Conservation (phyloP, 768 basidiomycete genomes). For the Mycena sanguinolenta region DNA sequence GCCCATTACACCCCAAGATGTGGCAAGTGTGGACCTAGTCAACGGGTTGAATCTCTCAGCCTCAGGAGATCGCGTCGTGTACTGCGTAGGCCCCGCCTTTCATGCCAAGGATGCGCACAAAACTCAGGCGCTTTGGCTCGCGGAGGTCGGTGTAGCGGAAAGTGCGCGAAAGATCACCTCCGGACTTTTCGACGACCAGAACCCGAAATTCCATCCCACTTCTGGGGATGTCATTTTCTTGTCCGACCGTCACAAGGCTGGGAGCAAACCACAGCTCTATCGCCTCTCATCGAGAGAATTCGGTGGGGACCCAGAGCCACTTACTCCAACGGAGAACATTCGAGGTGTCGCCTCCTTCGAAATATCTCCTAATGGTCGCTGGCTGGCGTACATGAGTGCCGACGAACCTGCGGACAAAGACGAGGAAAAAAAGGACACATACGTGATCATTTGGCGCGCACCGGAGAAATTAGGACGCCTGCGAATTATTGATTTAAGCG, state of each 20-base stretch:
- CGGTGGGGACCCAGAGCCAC: constrained; percentile 29
- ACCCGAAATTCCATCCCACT: constrained; percentile 26
- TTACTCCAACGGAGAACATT: constrained; percentile 24
- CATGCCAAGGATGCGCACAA: constrained; percentile 29
- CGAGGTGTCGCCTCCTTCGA: constrained; percentile 15
- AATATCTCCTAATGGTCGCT: constrained; percentile 33
- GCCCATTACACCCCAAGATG: constrained; percentile 4
- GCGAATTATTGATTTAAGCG: constrained; percentile 29
- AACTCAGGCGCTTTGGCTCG: constrained; percentile 34
- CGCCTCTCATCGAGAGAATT: constrained; percentile 23
- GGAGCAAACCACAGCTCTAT: constrained; percentile 23
- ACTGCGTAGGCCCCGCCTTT: constrained; percentile 28
- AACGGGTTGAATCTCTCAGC: constrained; percentile 22
- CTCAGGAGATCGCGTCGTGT: constrained; percentile 28
- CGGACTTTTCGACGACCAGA: constrained; percentile 27
- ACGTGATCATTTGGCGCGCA: constrained; percentile 28
- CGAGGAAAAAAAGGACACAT: constrained; percentile 26
- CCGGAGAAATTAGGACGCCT: constrained; percentile 17
- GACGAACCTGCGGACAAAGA: constrained; percentile 35
- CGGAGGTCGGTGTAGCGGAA: constrained; percentile 16
- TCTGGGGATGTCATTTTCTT: constrained; percentile 36
- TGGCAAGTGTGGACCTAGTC: constrained; percentile 29
- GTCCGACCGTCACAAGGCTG: constrained; percentile 36
- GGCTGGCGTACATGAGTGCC: constrained; percentile 30
- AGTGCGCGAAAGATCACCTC: constrained; percentile 34